Evolutionary conservation across 176 grass and related monocot genomes (phyloP).

Genomic region (Zoysia japonica): DNA sequence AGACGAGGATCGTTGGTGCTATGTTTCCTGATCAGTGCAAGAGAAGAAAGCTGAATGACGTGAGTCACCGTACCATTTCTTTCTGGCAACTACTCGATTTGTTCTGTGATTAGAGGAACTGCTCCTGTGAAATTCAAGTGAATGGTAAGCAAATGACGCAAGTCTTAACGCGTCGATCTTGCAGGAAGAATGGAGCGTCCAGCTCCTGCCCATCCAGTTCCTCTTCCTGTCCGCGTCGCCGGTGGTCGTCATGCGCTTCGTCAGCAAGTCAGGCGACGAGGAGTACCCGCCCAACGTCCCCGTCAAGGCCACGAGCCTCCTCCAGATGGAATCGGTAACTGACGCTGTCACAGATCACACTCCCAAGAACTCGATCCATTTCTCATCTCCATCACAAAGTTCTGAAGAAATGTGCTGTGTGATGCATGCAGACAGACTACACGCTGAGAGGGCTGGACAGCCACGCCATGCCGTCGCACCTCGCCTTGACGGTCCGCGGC

Average conservation of each 20-base stretch:
- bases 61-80: slow-evolving; percentile 27
- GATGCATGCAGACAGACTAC: slow-evolving; percentile 67
- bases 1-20: slow-evolving; percentile 63
- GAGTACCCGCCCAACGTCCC: slow-evolving; percentile 79
- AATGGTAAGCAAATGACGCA: background rate
- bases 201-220: slow-evolving; percentile 78
- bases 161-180: background rate
- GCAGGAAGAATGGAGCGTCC: slow-evolving; percentile 89
- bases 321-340: slow-evolving; percentile 76
- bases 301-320: slow-evolving; percentile 50
- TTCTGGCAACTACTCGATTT: too few relatives aligned
- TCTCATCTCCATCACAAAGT: background rate
- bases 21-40: slow-evolving; percentile 63
- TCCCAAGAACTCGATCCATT: background rate
- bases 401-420: slow-evolving; percentile 18
- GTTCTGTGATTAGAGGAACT: too few relatives aligned
- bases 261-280: slow-evolving; percentile 55
- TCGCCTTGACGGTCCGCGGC: slow-evolving; percentile 64
- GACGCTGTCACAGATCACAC: background rate
- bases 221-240: slow-evolving; percentile 72
- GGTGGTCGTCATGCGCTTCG: slow-evolving; percentile 73
- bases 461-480: slow-evolving; percentile 59
- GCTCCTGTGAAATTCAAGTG: too few relatives aligned
- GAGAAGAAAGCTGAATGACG: slow-evolving; percentile 69
- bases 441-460: slow-evolving; percentile 64